Evolutionary conservation across 2,329 filamentous ascomycete species (phyloP).

Genomic region (Calonectria leucothoes): DNA sequence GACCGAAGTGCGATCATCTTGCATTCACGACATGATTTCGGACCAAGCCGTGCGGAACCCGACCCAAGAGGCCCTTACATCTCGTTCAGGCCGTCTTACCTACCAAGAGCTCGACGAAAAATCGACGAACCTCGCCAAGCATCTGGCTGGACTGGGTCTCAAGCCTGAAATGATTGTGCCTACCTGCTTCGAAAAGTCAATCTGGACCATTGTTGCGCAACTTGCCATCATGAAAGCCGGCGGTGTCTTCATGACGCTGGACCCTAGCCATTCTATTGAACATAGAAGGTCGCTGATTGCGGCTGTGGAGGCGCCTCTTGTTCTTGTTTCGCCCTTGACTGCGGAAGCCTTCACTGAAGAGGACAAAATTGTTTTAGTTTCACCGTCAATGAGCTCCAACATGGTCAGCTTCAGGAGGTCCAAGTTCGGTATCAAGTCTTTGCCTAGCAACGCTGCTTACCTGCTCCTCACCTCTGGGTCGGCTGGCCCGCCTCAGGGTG

Average conservation of each 20-base stretch:
- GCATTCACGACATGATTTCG: neutral
- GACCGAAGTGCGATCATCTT: neutral
- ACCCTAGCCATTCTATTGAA: neutral
- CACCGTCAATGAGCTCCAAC: neutral
- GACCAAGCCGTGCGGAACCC: neutral
- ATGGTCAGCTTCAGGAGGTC: neutral
- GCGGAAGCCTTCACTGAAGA: neutral
- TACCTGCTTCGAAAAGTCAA: conserved; percentile 8
- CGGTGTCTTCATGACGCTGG: neutral
- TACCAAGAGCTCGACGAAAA: neutral
- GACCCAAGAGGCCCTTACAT: neutral
- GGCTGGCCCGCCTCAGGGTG: neutral
- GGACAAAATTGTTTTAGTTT: neutral
- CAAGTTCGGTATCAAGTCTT: neutral
- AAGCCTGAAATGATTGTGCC: neutral
- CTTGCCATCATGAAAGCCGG: conserved; percentile 10
- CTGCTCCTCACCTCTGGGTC: neutral
- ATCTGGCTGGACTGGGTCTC: neutral
- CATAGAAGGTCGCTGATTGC: neutral
- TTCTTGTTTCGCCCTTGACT: neutral
- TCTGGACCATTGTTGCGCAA: conserved; percentile 4
- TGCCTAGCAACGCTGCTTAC: neutral
- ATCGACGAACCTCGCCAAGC: neutral
- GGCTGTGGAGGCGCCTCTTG: neutral
- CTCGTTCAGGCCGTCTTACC: neutral